phyloP scores from a whole-genome alignment of 768 basidiomycete genomes.

The Cytidiella melzeri region DNA sequence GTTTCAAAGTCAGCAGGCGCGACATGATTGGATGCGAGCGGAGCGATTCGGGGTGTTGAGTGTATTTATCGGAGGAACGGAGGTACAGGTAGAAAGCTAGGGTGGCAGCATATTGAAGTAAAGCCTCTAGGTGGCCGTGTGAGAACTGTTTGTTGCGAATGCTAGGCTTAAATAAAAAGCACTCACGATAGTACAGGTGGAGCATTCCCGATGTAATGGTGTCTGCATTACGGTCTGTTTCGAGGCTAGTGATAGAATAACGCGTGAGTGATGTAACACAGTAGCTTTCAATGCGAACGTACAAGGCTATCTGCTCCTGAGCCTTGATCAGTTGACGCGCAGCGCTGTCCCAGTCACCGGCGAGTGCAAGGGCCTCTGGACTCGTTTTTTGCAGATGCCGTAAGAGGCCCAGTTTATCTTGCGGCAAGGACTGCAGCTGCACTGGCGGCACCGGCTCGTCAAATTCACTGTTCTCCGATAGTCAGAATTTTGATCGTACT shows the following conservation, averaged over 20 bases:
- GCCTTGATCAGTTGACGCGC: slow-evolving; percentile 45
- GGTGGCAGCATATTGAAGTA: slow-evolving; percentile 84
- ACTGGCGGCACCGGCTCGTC: slow-evolving; percentile 33
- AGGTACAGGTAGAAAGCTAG: slow-evolving; percentile 92
- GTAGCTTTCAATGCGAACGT: slow-evolving; percentile 16
- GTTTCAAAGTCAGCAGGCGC: slow-evolving; percentile 78
- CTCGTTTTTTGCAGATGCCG: slow-evolving; percentile 68
- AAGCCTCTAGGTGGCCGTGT: slow-evolving; percentile 53
- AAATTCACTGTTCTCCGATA: slow-evolving; percentile 31
- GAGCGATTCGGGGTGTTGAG: slow-evolving; percentile 53
- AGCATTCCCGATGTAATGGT: slow-evolving; percentile 61
- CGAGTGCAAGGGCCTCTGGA: slow-evolving; percentile 75
- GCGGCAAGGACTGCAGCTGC: slow-evolving; percentile 32
- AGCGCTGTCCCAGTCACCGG: slow-evolving; percentile 80
- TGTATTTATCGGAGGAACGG: slow-evolving; percentile 62
- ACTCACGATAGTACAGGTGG: slow-evolving; percentile 85
- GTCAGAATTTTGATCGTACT: not conserved
- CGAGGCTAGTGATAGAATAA: slow-evolving; percentile 33
- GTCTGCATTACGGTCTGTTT: slow-evolving; percentile 38
- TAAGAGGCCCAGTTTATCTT: slow-evolving; percentile 54
- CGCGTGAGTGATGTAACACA: slow-evolving; percentile 2
- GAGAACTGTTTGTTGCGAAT: not conserved
- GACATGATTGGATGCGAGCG: slow-evolving; percentile 65
- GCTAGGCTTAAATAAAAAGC: slow-evolving; percentile 19
- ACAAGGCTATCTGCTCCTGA: slow-evolving; percentile 52